Conservation (phyloP, 2,329 filamentous ascomycete genomes). For the Aspergillus sp. region DNA sequence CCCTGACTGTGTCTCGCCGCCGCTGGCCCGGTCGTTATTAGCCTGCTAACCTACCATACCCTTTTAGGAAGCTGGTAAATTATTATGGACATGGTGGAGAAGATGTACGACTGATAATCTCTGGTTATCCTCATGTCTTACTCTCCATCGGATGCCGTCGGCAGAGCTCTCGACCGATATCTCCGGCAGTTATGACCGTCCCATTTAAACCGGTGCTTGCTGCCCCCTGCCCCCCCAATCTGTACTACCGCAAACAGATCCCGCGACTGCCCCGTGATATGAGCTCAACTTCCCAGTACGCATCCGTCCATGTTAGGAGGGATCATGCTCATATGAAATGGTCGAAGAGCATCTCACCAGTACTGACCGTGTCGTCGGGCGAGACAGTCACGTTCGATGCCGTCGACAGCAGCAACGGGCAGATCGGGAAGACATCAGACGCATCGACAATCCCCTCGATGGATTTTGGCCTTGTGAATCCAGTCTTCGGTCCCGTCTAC, state of each 20-base stretch:
- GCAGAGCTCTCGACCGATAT: too few species aligned
- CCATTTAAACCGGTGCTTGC: too few species aligned
- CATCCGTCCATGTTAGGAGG: conserved; percentile 24
- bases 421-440: conserved; percentile 37
- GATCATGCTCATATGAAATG: conserved; percentile 39
- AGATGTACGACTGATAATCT: neutral
- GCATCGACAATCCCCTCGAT: conserved; percentile 33
- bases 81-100: neutral
- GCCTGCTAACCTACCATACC: conserved; percentile 10
- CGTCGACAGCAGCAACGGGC: conserved; percentile 43
- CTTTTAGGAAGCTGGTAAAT: conserved; percentile 14
- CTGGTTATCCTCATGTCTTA: neutral
- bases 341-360: conserved; percentile 38
- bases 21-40: conserved; percentile 1
- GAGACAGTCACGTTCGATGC: conserved; percentile 41
- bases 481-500: conserved; percentile 44
- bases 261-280: too few species aligned
- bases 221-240: neutral
- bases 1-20: conserved; percentile 5
- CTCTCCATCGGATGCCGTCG: neutral
- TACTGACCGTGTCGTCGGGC: conserved; percentile 41
- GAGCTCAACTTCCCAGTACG: conserved; percentile 13
- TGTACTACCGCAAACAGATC: too few species aligned
- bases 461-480: conserved; percentile 36
- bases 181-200: too few species aligned